Percentiles rank a stretch among this genome's conserved stretches.
These are phyloP conservation scores for Termitomyces sp. DNA, from an alignment of 768 basidiomycete species.

Conservation along the genomic window DNA sequence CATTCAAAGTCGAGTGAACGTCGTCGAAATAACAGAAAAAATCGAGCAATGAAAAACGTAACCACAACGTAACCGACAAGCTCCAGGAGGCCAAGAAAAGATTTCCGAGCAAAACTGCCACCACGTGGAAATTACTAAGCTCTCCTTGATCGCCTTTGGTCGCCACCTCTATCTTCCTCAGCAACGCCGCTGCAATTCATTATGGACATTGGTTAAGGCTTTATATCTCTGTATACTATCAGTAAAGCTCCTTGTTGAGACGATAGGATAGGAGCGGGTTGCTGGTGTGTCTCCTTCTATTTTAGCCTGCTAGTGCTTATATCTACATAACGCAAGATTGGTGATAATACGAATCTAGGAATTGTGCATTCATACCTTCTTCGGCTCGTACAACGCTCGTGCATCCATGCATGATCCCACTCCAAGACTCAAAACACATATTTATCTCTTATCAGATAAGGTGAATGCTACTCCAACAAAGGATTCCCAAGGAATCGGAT, in stretches of 20 bases:
- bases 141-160: not conserved
- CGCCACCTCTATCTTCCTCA: not conserved
- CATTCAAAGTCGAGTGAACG: conserved; percentile 11
- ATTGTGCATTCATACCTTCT: not conserved
- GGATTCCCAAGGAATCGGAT: not conserved
- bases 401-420: not conserved
- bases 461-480: not conserved
- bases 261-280: not conserved
- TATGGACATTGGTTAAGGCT: too few relatives aligned
- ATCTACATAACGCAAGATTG: not conserved
- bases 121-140: conserved; percentile 37
- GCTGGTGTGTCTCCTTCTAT: not conserved
- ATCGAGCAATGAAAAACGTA: not conserved
- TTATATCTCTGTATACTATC: not conserved
- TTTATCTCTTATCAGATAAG: conserved; percentile 1
- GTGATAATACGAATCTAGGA: not conserved
- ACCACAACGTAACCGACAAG: conserved; percentile 4
- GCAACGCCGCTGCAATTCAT: not conserved
- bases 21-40: not conserved
- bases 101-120: conserved; percentile 32
- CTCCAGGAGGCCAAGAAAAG: conserved; percentile 27
- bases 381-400: not conserved
- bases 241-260: not conserved
- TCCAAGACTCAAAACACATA: not conserved
- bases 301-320: not conserved